Evolutionary conservation across 1,284 basidiomycete genomes (phyloP).

Genomic region (Ganoderma lucidum): DNA sequence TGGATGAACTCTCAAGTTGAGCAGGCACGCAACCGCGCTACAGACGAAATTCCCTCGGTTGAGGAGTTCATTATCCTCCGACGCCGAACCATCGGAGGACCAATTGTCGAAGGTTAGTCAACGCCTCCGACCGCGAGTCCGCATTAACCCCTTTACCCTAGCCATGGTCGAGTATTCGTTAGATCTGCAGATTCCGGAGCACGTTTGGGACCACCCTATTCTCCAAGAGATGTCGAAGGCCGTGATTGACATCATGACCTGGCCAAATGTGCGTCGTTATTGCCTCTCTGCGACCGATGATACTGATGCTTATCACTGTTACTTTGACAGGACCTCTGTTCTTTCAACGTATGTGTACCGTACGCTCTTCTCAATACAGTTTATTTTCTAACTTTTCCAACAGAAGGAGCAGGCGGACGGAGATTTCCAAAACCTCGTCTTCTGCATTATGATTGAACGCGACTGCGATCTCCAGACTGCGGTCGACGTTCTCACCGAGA

Average conservation of each 20-base stretch:
- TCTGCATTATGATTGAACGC: conserved; percentile 53
- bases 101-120: conserved; percentile 52
- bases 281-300: conserved; percentile 1
- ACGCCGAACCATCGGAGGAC: conserved; percentile 51
- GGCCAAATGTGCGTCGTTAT: conserved; percentile 52
- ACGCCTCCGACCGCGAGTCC: conserved; percentile 6
- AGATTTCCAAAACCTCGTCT: conserved; percentile 59
- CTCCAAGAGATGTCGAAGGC: conserved; percentile 53
- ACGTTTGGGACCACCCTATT: conserved; percentile 51
- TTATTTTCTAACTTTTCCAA: conserved; percentile 19
- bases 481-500: conserved; percentile 50
- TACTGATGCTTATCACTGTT: background rate
- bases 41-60: conserved; percentile 48
- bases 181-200: conserved; percentile 52
- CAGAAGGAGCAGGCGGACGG: conserved; percentile 60
- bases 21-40: conserved; percentile 48
- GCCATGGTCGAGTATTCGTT: conserved; percentile 58
- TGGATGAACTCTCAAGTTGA: conserved; percentile 51
- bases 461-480: conserved; percentile 52
- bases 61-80: conserved; percentile 54
- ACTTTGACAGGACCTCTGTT: conserved; percentile 50
- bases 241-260: conserved; percentile 56
- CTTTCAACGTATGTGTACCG: conserved; percentile 51
- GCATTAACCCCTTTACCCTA: conserved; percentile 26
- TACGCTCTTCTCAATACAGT: conserved; percentile 13